Evolutionary conservation across 441 rosid genomes (phyloP).

Genomic region (Corymbia citriodora): DNA sequence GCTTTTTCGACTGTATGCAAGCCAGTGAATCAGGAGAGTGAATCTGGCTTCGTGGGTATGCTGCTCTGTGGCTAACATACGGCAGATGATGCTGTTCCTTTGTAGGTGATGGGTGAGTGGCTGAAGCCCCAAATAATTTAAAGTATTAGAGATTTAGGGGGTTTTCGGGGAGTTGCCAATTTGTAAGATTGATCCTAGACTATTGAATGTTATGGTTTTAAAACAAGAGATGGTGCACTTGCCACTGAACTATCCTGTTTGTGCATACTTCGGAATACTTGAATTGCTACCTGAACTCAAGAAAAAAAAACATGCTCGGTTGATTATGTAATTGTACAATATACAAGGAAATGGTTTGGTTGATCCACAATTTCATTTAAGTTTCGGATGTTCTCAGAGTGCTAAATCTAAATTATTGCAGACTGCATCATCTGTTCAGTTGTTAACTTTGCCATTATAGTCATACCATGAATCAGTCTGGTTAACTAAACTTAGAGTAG

Average conservation of each 20-base stretch:
- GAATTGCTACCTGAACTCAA: background rate
- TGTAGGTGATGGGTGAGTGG: background rate
- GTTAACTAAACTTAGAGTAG: background rate
- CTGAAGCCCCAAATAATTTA: background rate
- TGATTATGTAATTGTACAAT: background rate
- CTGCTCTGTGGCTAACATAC: background rate
- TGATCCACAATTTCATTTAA: background rate
- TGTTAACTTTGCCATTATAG: background rate
- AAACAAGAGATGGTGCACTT: background rate
- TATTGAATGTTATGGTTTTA: background rate
- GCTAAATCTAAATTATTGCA: background rate
- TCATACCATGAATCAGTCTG: background rate
- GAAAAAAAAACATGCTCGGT: background rate
- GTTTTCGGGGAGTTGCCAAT: background rate
- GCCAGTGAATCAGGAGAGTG: background rate
- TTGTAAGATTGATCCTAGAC: background rate
- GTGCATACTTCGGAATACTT: background rate
- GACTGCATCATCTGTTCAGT: background rate
- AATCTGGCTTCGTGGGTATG: background rate
- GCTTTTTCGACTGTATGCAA: background rate
- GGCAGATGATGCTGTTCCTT: background rate
- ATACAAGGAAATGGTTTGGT: background rate
- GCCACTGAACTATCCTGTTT: background rate
- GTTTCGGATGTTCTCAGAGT: background rate
- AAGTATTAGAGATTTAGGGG: background rate